Base-by-base conservation (phyloP, 345 rosid species). In the Adansonia digitata region DNA sequence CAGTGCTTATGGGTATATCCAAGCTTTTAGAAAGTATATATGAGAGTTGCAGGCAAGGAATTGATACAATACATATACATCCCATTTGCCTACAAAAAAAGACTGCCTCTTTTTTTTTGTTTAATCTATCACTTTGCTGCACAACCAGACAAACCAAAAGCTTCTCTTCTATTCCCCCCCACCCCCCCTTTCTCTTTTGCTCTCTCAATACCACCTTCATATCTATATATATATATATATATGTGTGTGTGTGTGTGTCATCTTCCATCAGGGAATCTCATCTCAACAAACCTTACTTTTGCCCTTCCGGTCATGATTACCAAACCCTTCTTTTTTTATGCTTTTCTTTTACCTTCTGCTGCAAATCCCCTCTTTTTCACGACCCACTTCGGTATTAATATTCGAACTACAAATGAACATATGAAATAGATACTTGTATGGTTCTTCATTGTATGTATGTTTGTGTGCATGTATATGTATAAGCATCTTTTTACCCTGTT, bases 11-110 rank as follows among this genome's bases (percentile, higher is more conserved):
- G 81, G 72, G 83, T 79, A 86, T 80, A 81, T 85, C 80, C 83
- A 77, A 86, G 88, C 89, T 88, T 88, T 88, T 80, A 80, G 85
- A 84, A 84, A 86, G 92, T 82, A 82, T 53, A 82, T 35, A 71
- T n/a, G 77, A 48, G 63, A 80, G 87, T 61, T 64, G 83, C 84
- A 75, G 84, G 71, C 64, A 69, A 80, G 82, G 83, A n/a, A n/a
- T n/a, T n/a, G n/a, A n/a, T 86, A 74, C 86, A 69, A 34, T 76
- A 74, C 46, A 62, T 74, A 60, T 77, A 82, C 82, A 85, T 86
- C 79, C 86, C 82, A 85, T 85, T 85, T 88, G 85, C 84, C 85
- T 71, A 39, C 63, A 71, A 61, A 82, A 82, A 85, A 82, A 84
- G 86, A 77, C 71, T 63, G 77, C 71, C 61, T 73, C 77, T 80